Percentiles rank a stretch among this genome's conserved stretches.
Evolutionary conservation across 2,329 filamentous ascomycete genomes (phyloP).

Genomic region (Colletotrichum horii): DNA sequence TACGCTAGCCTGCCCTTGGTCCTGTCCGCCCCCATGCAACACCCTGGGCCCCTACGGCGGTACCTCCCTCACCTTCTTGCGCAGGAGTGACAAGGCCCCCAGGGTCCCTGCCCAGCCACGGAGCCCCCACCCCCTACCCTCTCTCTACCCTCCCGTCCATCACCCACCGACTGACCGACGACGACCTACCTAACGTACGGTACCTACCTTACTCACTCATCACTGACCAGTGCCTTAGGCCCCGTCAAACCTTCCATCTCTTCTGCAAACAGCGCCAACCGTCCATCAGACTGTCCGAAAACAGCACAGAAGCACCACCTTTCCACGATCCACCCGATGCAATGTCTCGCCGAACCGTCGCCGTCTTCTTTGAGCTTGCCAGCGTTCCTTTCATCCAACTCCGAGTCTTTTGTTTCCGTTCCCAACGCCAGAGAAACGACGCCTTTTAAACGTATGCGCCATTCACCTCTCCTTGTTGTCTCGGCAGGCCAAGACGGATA

Average conservation of each 20-base stretch:
- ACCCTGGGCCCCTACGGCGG: not conserved
- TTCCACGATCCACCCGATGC: not conserved
- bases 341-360: not conserved
- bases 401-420: not conserved
- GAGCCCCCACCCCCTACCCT: not conserved
- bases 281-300: not conserved
- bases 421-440: not conserved
- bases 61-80: not conserved
- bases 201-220: too few relatives aligned
- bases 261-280: not conserved
- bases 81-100: not conserved
- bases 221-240: not conserved
- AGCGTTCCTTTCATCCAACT: not conserved
- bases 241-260: not conserved
- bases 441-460: not conserved
- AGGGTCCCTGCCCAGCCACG: not conserved
- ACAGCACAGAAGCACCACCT: not conserved
- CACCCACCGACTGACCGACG: not conserved
- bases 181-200: not conserved
- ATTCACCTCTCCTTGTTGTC: not conserved
- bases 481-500: not conserved
- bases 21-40: not conserved
- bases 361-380: not conserved
- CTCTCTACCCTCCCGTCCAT: not conserved
- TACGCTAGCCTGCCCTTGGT: conserved; percentile 1